Base-by-base conservation (phyloP, 2,329 filamentous ascomycete genomes). In the Fonsecaea erecta region DNA sequence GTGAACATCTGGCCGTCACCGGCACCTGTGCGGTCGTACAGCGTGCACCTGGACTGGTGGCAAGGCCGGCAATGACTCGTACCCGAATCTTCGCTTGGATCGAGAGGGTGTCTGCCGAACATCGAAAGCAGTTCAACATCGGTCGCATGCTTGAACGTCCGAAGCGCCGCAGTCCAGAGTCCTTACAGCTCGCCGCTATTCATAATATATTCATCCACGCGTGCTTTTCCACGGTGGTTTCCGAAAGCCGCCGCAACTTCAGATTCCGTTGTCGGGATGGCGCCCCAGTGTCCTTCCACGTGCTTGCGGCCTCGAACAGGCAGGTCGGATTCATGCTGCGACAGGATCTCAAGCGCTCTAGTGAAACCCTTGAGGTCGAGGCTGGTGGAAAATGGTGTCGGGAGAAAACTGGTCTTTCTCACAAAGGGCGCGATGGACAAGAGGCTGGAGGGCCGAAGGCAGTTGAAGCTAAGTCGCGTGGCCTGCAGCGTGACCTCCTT, bases 101-200 rank as follows among this genome's bases (percentile, higher is more conserved):
- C 53, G 9, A 56, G 34, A 6, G 53, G 53, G 53, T 56, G 53
- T 2, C 34, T 56, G 53, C 34, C 53, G 21, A 26, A n/a, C 9
- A 56, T 5, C 3, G 53, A 26, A 28, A 37, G 9, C 3, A 56
- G 34, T 37, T 56, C 53, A 26, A 56, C 40, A 14, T 40, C 18
- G 53, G 37, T 37, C 34, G 34, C 34, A n/a, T 56, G 30, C 12
- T 24, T 8, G 2, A 56, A 56, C 0, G 12, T 24, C 18, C 21
- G 21, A 16, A 56, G 53, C 18, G 32, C 9, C 11, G 34, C n/a
- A 28, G 34, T 56, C 53, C 34, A 56, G 2, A 56, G 53, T 28
- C 32, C 40, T 28, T 24, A 14, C 53, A 56, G 34, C 11, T 37
- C 53, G 9, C 53, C 34, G n/a, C 32, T 26, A 3, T 3, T 24